Evolutionary conservation across 2,329 filamentous ascomycete species (phyloP).

Genomic region (Leptographium procerum): DNA sequence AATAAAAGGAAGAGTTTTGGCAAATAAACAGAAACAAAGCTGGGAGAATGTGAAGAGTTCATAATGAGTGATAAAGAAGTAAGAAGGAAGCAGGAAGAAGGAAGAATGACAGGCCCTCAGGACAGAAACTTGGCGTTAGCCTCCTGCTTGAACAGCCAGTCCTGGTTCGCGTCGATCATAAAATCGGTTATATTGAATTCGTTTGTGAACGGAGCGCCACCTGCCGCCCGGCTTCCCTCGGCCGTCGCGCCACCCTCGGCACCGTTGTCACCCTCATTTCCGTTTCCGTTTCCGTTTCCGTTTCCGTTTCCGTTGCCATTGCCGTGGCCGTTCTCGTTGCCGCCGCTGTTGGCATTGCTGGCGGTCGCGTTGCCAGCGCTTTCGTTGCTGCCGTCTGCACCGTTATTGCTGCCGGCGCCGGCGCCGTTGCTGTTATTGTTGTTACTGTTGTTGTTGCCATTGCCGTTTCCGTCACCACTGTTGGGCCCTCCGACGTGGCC

Average conservation of each 20-base stretch:
- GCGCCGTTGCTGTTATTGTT: background rate
- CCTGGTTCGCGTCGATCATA: constrained; percentile 61
- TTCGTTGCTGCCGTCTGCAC: background rate
- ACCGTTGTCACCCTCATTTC: no score
- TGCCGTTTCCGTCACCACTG: constrained; percentile 3
- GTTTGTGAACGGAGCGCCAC: constrained; percentile 28
- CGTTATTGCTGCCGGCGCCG: constrained; percentile 22
- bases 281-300: background rate
- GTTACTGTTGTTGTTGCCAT: constrained; percentile 22
- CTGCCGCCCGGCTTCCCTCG: constrained; percentile 7
- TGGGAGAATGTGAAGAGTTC: no score
- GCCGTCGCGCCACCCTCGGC: background rate
- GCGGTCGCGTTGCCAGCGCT: background rate
- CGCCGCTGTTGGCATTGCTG: background rate
- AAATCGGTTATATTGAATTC: constrained; percentile 72
- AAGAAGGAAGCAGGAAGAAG: background rate
- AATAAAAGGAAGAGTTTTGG: background rate
- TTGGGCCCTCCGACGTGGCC: constrained; percentile 22
- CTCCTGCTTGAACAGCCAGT: constrained; percentile 59
- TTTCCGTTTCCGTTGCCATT: background rate
- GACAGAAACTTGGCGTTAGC: constrained; percentile 16
- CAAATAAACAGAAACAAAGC: background rate
- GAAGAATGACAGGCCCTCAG: background rate
- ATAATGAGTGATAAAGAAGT: no score
- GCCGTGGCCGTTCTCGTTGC: background rate